A percentile compares a stretch with the other conserved stretches of the same genome.
These are phyloP conservation scores for Dioscorea dumetorum DNA, from an alignment of 106 monocot species.

Conservation along the genomic window DNA sequence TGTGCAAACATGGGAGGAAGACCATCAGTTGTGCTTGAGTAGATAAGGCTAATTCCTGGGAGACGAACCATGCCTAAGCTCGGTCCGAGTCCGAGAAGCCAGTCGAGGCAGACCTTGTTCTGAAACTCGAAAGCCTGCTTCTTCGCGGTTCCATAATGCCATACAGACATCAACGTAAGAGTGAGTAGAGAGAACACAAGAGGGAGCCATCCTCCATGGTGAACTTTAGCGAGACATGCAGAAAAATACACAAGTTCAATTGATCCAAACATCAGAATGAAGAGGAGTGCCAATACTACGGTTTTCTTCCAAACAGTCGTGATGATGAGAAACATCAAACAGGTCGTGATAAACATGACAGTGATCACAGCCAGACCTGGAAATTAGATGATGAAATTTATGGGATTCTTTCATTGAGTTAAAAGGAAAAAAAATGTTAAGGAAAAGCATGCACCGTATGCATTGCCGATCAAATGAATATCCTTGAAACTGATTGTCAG, in stretches of 20 bases:
- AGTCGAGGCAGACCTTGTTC: slow-evolving; percentile 56
- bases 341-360: slow-evolving; percentile 87
- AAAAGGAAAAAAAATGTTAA: not conserved
- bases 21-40: slow-evolving; percentile 25
- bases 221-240: slow-evolving; percentile 57
- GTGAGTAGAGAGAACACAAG: slow-evolving; percentile 44
- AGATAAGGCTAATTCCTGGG: slow-evolving; percentile 61
- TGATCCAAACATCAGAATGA: slow-evolving; percentile 47
- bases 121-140: slow-evolving; percentile 53
- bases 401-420: not conserved
- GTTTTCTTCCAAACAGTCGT: slow-evolving; percentile 57
- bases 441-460: slow-evolving; percentile 53
- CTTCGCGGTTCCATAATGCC: slow-evolving; percentile 68
- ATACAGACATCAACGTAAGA: slow-evolving; percentile 38
- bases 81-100: slow-evolving; percentile 31
- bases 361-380: slow-evolving; percentile 68
- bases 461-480: slow-evolving; percentile 62
- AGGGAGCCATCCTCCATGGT: slow-evolving; percentile 71
- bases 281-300: slow-evolving; percentile 28
- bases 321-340: slow-evolving; percentile 79
- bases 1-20: slow-evolving; percentile 74
- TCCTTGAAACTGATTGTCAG: slow-evolving; percentile 68
- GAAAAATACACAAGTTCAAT: slow-evolving; percentile 74
- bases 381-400: slow-evolving; percentile 1
- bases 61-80: slow-evolving; percentile 56